phyloP scores from a whole-genome alignment of 2,329 filamentous ascomycete genomes.

The Diaporthe humulicola region DNA sequence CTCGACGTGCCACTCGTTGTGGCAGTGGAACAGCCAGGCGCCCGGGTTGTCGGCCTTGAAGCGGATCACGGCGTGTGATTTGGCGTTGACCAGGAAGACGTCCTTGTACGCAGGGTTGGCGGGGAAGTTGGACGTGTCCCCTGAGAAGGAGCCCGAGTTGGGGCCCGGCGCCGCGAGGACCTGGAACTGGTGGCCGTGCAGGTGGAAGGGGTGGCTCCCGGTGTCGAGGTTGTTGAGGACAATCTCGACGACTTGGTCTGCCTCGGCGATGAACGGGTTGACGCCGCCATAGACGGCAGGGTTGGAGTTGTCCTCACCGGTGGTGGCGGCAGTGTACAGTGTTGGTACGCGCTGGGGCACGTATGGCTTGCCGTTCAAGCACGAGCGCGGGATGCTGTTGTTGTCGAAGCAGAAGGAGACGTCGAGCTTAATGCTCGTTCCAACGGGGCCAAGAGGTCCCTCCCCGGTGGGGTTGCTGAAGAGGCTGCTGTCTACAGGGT shows the following conservation, averaged over 20 bases:
- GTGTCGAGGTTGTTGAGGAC: constrained; percentile 64
- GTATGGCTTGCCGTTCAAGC: constrained; percentile 76
- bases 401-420: constrained; percentile 71
- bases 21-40: constrained; percentile 69
- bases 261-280: constrained; percentile 55
- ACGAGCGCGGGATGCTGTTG: constrained; percentile 73
- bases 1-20: constrained; percentile 73
- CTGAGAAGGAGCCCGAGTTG: constrained; percentile 53
- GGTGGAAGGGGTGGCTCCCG: constrained; percentile 64
- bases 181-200: constrained; percentile 70
- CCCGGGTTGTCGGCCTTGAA: constrained; percentile 67
- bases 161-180: constrained; percentile 58
- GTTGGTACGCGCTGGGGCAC: constrained; percentile 77
- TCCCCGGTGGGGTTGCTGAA: constrained; percentile 69
- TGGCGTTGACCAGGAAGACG: constrained; percentile 53
- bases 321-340: constrained; percentile 77
- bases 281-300: constrained; percentile 58
- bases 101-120: constrained; percentile 52
- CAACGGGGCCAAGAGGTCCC: constrained; percentile 63
- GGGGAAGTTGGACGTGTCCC: constrained; percentile 47
- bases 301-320: constrained; percentile 60
- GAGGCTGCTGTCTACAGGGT: constrained; percentile 73
- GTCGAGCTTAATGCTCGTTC: constrained; percentile 68
- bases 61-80: constrained; percentile 64
- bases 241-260: constrained; percentile 59